Evolutionary conservation across 805 yeast genomes (phyloP).

Genomic region (Metschnikowia similis): DNA sequence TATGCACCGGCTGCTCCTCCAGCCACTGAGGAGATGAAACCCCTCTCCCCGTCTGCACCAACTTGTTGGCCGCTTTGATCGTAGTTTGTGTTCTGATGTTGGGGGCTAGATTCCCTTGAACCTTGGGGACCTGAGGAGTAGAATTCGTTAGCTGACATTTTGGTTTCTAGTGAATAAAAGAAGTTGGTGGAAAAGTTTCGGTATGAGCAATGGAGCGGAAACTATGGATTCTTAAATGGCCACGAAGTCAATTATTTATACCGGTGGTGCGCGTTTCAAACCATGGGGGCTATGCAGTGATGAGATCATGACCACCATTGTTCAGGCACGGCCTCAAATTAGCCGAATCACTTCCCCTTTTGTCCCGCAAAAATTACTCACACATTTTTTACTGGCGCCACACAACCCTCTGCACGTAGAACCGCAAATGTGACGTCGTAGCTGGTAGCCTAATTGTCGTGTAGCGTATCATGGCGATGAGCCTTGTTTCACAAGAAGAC

Average conservation of each 20-base stretch:
- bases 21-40: slow-evolving; percentile 22
- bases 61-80: slow-evolving; percentile 11
- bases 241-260: background rate
- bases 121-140: slow-evolving; percentile 41
- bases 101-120: slow-evolving; percentile 7
- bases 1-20: slow-evolving; percentile 39
- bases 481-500: background rate
- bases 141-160: slow-evolving; percentile 57
- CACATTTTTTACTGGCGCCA: too few species aligned
- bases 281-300: slow-evolving; percentile 1
- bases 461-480: background rate
- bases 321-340: background rate
- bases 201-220: background rate
- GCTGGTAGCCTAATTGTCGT: background rate
- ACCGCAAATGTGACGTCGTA: background rate
- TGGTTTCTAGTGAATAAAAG: background rate
- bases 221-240: background rate
- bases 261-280: slow-evolving; percentile 1
- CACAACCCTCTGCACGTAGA: too few species aligned
- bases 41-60: slow-evolving; percentile 24
- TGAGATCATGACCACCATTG: background rate
- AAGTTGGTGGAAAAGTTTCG: background rate
- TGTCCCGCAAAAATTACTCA: background rate
- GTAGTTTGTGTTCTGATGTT: slow-evolving; percentile 11
- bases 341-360: background rate